Conservation (phyloP, 176 grass and related monocot genomes). For the Zoysia pacifica region DNA sequence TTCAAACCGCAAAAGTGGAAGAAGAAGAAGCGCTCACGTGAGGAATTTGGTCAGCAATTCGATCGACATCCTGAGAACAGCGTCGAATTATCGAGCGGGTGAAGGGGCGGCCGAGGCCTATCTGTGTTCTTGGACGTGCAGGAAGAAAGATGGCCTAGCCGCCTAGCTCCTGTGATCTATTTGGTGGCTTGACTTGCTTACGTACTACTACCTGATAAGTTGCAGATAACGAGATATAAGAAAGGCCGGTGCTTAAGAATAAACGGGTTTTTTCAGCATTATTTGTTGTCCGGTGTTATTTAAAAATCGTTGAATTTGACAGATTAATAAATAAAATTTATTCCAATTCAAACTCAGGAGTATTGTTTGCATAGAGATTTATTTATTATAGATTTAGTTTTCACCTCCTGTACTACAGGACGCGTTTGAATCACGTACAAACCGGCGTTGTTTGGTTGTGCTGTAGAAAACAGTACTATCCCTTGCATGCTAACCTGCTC, state of each 20-base stretch:
- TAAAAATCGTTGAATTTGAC: no score
- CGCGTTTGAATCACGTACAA: no score
- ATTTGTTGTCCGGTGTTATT: no score
- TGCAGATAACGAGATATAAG: not conserved
- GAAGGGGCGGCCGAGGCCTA: not conserved
- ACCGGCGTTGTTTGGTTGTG: no score
- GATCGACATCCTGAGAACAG: conserved; percentile 44
- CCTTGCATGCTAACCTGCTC: conserved; percentile 25
- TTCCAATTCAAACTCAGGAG: no score
- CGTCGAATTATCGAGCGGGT: not conserved
- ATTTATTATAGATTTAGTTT: no score
- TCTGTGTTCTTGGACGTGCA: conserved; percentile 3
- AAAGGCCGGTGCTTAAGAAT: not conserved
- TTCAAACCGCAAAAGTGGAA: not conserved
- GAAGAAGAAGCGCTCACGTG: conserved; percentile 47
- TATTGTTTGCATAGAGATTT: no score
- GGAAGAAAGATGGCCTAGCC: conserved; percentile 5
- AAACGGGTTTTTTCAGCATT: no score
- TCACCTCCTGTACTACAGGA: no score
- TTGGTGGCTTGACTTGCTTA: conserved; percentile 47
- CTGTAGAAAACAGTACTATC: no score
- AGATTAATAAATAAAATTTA: no score
- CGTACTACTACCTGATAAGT: not conserved
- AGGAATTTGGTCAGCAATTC: conserved; percentile 81
- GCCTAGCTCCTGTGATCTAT: not conserved